Evolutionary conservation across 2,329 filamentous ascomycete genomes (phyloP).

Genomic region (Sporothrix pseudoabietina): DNA sequence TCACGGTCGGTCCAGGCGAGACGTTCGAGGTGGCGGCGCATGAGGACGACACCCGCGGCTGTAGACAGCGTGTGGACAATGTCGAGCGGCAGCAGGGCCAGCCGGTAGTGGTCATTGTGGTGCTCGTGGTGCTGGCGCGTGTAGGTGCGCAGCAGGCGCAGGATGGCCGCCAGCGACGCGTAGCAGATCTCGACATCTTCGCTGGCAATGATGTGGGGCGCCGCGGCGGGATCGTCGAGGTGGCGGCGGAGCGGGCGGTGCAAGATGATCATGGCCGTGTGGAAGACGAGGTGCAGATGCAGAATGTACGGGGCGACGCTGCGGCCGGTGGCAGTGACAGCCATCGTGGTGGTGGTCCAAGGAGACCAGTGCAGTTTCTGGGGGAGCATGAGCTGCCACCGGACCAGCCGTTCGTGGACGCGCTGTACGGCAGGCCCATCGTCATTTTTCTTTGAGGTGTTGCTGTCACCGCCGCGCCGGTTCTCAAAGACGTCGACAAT

Average conservation of each 20-base stretch:
- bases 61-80: constrained; percentile 55
- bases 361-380: constrained; percentile 54
- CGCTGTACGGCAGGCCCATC: no score
- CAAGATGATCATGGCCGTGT: constrained; percentile 55
- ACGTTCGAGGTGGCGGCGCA: constrained; percentile 49
- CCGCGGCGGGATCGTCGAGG: constrained; percentile 46
- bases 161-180: constrained; percentile 50
- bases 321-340: constrained; percentile 34
- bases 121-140: constrained; percentile 45
- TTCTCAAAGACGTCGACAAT: constrained; percentile 49
- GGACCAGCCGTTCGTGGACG: constrained; percentile 47
- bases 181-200: constrained; percentile 55
- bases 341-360: constrained; percentile 42
- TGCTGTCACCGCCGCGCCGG: constrained; percentile 40
- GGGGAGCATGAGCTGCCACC: constrained; percentile 53
- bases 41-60: constrained; percentile 50
- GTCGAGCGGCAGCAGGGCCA: constrained; percentile 49
- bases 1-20: constrained; percentile 47
- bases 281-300: constrained; percentile 54
- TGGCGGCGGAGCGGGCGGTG: constrained; percentile 52
- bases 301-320: constrained; percentile 51
- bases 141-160: constrained; percentile 50
- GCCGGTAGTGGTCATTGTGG: constrained; percentile 31
- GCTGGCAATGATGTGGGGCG: constrained; percentile 37
- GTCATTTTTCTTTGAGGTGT: constrained; percentile 34